Conservation (phyloP, 768 basidiomycete genomes). For the Leccinum olivaceopallidum region DNA sequence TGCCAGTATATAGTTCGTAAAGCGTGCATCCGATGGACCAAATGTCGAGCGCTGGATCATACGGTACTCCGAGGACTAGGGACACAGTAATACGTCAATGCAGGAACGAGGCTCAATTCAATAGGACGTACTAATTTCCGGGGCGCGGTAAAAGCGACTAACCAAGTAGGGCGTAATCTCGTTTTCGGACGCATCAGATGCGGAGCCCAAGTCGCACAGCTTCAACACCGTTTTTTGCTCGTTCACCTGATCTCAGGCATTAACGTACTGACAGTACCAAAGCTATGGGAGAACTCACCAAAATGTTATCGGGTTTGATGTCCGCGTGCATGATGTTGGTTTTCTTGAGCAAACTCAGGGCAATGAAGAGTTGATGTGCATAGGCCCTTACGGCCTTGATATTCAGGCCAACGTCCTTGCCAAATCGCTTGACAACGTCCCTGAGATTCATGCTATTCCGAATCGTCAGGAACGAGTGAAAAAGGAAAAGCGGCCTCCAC, state of each 20-base stretch:
- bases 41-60: conserved; percentile 90
- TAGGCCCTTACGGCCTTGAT: conserved; percentile 99
- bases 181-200: conserved; percentile 91
- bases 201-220: conserved; percentile 96
- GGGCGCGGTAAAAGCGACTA: conserved; percentile 95
- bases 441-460: conserved; percentile 88
- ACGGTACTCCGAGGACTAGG: conserved; percentile 90
- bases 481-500: conserved; percentile 4
- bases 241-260: conserved; percentile 64
- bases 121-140: conserved; percentile 85
- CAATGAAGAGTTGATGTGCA: conserved; percentile 92
- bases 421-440: conserved; percentile 96
- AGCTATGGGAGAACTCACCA: conserved; percentile 53
- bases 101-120: conserved; percentile 1
- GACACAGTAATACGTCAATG: conserved; percentile 15
- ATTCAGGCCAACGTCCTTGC: conserved; percentile 96
- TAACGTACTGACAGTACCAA: conserved; percentile 18
- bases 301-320: conserved; percentile 97
- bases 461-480: conserved; percentile 12
- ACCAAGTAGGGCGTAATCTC: conserved; percentile 99
- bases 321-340: conserved; percentile 97
- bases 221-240: conserved; percentile 93
- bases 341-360: conserved; percentile 82
- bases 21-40: conserved; percentile 99
- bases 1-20: conserved; percentile 94